Base-by-base conservation (phyloP, 208 protist species). In the Tritrichomonas foetus region DNA sequence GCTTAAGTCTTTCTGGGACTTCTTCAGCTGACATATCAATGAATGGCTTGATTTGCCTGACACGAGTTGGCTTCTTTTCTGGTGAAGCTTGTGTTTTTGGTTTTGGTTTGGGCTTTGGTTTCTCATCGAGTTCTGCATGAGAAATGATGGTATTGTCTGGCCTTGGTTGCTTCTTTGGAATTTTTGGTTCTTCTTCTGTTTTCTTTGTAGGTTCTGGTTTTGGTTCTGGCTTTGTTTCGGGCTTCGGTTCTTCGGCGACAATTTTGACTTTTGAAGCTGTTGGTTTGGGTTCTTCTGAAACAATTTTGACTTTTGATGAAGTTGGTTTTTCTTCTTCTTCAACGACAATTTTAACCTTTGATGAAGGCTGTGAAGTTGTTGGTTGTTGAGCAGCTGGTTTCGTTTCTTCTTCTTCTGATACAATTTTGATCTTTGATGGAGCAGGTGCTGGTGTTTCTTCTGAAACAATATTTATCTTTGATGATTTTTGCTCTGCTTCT, bases 231-330 rank as follows among this genome's bases (percentile, higher is more conserved):
- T 5, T 61, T 61, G 53, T 61, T 61, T 61, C 22, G 3, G 11
- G 16, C 25, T 8, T 3, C 16, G 64, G 8, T 33, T 89, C 47
- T 39, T 89, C 78, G 8, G 9, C 13, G 36, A 89, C 78, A 89
- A 89, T 57, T 55, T 47, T 47, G 36, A 89, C 47, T 50, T 89
- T 89, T 33, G 14, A 8, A 8, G 64, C 3, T n/a, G 11, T 57
- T 33, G 78, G 78, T 47, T 89, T 89, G 33, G 78, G 78, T 57
- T 89, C 78, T 33, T 89, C 78, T 82, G 74, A 0, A 89, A 89
- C 78, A 57, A 89, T 57, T 33, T 16, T 47, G 22, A 89, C 47
- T 89, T 89, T 89, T 33, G 14, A 25, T 39, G 47, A 27, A 25
- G 33, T 89, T 39, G 41, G 27, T 27, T 82, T 61, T 5, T 16